Conservation (phyloP, 441 rosid genomes). For the Hypseocharis bilobata region DNA sequence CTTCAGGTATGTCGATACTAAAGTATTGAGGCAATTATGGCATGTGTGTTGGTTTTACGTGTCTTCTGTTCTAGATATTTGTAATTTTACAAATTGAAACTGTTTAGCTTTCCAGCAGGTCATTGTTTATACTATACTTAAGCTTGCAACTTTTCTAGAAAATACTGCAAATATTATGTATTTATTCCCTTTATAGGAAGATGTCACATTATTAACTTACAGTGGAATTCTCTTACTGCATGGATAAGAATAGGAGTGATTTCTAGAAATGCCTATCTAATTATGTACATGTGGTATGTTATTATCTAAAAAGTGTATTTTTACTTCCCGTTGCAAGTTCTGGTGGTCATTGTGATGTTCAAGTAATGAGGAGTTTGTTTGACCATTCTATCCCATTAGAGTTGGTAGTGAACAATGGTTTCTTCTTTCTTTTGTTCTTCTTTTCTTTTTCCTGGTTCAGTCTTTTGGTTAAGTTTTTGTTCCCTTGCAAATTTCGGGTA, state of each 20-base stretch:
- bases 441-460: too few species aligned
- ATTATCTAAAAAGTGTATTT: neutral
- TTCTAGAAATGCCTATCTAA: neutral
- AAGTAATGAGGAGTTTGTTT: neutral
- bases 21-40: constrained; percentile 7
- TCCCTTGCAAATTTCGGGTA: neutral
- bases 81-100: constrained; percentile 1
- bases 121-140: neutral
- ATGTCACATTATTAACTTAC: neutral
- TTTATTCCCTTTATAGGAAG: neutral
- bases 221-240: neutral
- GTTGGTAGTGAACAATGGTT: neutral
- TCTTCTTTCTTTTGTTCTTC: neutral
- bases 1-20: constrained; percentile 60
- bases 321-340: neutral
- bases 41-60: too few species aligned
- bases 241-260: neutral
- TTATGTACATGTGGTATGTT: neutral
- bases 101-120: neutral
- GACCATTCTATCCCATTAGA: neutral
- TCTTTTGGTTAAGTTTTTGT: neutral
- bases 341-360: neutral
- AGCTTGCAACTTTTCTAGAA: neutral
- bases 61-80: constrained; percentile 1
- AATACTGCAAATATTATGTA: neutral